phyloP scores from a whole-genome alignment of 78 protist species.

The Dictyostelium firmibasis region DNA sequence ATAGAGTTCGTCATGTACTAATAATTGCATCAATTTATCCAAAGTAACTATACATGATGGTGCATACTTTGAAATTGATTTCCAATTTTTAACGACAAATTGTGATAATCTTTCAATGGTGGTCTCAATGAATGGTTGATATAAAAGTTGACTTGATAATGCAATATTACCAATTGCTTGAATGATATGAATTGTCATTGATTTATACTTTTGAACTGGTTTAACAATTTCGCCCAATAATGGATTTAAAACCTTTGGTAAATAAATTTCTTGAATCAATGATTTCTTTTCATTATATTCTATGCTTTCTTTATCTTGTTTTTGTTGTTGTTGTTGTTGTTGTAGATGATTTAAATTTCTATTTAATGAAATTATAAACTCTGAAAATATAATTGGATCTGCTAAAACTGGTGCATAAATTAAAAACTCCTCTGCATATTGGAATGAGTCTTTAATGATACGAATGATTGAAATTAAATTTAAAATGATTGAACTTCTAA shows the following conservation, averaged over 20 bases:
- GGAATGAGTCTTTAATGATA: neutral
- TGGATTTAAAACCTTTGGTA: slow-evolving; percentile 15
- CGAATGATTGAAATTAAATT: neutral
- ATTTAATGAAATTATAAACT: neutral
- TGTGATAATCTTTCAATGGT: neutral
- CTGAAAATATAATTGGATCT: slow-evolving; percentile 26
- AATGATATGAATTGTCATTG: slow-evolving; percentile 14
- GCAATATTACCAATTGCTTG: neutral
- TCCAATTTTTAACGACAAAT: slow-evolving; percentile 12
- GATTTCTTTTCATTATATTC: neutral
- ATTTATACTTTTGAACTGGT: slow-evolving; percentile 10
- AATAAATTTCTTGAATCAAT: neutral
- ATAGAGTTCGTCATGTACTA: neutral
- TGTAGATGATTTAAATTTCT: neutral
- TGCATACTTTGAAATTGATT: slow-evolving; percentile 12
- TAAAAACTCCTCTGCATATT: neutral
- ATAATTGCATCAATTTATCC: neutral
- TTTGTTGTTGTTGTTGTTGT: too few relatives aligned
- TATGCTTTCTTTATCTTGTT: neutral
- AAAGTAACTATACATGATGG: neutral
- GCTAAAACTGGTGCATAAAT: slow-evolving; percentile 7
- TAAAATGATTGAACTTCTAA: neutral
- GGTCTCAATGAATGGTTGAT: neutral
- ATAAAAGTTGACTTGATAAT: neutral
- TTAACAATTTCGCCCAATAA: neutral